Evolutionary conservation across 768 basidiomycete species (phyloP), one percentile per base, ranked within the genome.

Genomic region (Suillus cothurnatus): DNA sequence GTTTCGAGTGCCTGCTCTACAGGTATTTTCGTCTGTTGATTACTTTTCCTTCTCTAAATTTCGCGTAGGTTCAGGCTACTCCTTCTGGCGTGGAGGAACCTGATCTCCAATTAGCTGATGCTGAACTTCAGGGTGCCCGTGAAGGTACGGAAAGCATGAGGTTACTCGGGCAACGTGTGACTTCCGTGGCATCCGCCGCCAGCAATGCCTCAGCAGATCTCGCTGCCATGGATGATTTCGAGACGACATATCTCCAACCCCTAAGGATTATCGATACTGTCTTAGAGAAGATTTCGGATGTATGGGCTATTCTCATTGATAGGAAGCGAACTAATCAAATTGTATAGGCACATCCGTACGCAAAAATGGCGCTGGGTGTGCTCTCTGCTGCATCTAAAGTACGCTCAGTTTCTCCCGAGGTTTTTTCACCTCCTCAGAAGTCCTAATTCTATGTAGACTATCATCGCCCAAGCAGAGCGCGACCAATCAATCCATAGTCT

Each of bases 291-390:
- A 58, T 63, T 21, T 15, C 26, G 1, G 32, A 60, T 39, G 62
- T 59, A 21, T 36, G 62, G 1, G 34, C 4, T 14, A 21, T 15
- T 63, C 31, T n/a, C 12, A 3, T 17, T n/a, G 0, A 17, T 19
- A 12, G 31, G 21, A 17, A 47, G n/a, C 39, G 17, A n/a, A 34
- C 39, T 47, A 32, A 4, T 41, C 34, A 47, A 28, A 11, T 52
- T 26, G 15, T 14, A 2, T 9, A 62, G 64, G 41, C 61, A 6
- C 64, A 65, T 52, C 64, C 64, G 14, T 62, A 65, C 21, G 60
- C 38, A 14, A 61, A 65, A 31, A 55, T 61, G 47, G 64, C 38
- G n/a, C 23, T 53, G 64, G 53, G 45, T 6, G 60, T 61, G 14
- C 26, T 65, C n/a, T 26, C 28, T 21, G 45, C 26, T 17, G 60